Evolutionary conservation across 352 stramenopile genomes (phyloP).

Genomic region (Pelagophyceae sp.): DNA sequence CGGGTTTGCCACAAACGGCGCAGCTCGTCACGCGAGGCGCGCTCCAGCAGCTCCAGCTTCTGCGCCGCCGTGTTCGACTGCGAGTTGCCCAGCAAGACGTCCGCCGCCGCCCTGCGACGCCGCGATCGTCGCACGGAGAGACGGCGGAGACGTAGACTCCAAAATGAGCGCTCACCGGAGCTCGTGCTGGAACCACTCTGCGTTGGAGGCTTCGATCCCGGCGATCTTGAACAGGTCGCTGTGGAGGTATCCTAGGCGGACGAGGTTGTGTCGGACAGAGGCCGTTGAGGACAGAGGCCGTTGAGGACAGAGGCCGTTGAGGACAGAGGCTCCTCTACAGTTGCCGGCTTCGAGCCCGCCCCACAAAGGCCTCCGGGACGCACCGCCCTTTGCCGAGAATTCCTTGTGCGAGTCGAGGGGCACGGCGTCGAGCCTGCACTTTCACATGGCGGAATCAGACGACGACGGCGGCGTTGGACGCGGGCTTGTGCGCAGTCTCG

Average conservation of each 20-base stretch:
- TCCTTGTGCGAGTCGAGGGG: not conserved
- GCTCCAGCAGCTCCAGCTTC: not conserved
- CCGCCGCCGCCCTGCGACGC: too few species aligned
- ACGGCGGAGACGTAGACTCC: too few species aligned
- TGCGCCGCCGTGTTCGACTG: not conserved
- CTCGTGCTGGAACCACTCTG: not conserved
- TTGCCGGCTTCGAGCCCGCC: too few species aligned
- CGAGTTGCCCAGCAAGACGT: not conserved
- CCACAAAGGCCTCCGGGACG: too few species aligned
- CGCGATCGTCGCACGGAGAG: too few species aligned
- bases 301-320: too few species aligned
- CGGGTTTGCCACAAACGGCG: too few species aligned
- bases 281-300: too few species aligned
- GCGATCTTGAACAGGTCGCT: not conserved
- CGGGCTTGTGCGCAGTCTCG: slow-evolving; percentile 52
- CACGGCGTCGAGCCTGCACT: not conserved
- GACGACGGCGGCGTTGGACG: slow-evolving; percentile 38
- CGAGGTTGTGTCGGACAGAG: too few species aligned
- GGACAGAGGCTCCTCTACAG: too few species aligned
- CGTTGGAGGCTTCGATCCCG: not conserved
- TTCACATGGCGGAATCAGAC: too few species aligned
- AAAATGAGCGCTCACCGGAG: too few species aligned
- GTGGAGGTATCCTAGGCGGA: not conserved
- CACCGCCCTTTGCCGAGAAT: not conserved
- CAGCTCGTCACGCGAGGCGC: not conserved